Percentiles rank a stretch among this genome's conserved stretches.
phyloP scores from a whole-genome alignment of 176 grass and related monocot genomes.

The Puya raimondii region DNA sequence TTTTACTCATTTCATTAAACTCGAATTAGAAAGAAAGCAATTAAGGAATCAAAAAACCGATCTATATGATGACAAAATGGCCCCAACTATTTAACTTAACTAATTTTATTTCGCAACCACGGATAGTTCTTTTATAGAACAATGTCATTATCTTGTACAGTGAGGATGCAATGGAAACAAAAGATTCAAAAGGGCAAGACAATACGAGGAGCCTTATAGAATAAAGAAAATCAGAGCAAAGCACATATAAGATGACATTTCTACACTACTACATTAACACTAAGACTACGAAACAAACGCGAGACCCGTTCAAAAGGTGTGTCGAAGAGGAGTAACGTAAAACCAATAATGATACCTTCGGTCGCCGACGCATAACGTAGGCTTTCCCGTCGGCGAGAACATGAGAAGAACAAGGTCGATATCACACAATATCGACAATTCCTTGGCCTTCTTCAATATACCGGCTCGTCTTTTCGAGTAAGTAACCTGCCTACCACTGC shows the following conservation, averaged over 20 bases:
- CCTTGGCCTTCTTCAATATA: constrained; percentile 68
- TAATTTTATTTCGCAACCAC: neutral
- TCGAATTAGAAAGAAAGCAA: too few relatives aligned
- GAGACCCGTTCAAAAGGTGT: neutral
- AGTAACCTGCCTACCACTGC: constrained; percentile 38
- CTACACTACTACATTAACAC: too few relatives aligned
- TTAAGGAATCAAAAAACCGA: too few relatives aligned
- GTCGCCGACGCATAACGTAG: constrained; percentile 47
- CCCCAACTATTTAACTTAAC: too few relatives aligned
- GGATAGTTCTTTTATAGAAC: neutral
- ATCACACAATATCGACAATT: constrained; percentile 68
- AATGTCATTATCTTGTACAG: neutral
- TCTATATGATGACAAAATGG: too few relatives aligned
- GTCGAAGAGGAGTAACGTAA: neutral
- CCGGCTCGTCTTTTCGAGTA: constrained; percentile 61
- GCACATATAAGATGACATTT: too few relatives aligned
- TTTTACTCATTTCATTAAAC: too few relatives aligned
- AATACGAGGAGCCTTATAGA: too few relatives aligned
- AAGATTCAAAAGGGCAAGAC: too few relatives aligned
- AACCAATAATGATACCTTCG: constrained; percentile 19
- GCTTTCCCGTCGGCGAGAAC: constrained; percentile 55
- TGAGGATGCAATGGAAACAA: too few relatives aligned
- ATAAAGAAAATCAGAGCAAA: too few relatives aligned
- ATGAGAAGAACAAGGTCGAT: constrained; percentile 57
- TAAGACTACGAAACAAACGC: too few relatives aligned